Percentiles rank a stretch among this genome's conserved stretches.
Evolutionary conservation across 2,329 filamentous ascomycete genomes (phyloP).

Genomic region (Claviceps purpurea): DNA sequence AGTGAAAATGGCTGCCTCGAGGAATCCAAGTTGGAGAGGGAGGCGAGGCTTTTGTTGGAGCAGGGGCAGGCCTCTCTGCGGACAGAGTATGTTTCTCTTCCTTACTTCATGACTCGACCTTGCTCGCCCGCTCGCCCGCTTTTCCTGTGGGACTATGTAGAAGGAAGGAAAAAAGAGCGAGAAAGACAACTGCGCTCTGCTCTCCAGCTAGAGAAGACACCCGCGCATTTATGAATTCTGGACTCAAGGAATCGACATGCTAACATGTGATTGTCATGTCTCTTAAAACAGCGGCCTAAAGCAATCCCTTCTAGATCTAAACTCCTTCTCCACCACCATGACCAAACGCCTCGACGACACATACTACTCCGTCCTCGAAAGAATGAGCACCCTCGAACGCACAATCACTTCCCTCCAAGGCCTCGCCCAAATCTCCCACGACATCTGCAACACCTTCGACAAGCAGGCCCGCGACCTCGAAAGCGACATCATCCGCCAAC

Average conservation of each 20-base stretch:
- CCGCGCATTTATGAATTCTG: too few species aligned
- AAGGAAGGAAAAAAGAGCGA: not conserved
- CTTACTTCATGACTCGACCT: too few species aligned
- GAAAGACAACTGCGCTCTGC: not conserved
- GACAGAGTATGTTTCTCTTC: slow-evolving; percentile 17
- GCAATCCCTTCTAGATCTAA: slow-evolving; percentile 39
- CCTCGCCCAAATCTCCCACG: slow-evolving; percentile 47
- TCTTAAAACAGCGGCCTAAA: slow-evolving; percentile 30
- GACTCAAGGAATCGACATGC: not conserved
- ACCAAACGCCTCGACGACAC: slow-evolving; percentile 58
- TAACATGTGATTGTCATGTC: slow-evolving; percentile 2
- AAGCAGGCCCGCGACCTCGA: slow-evolving; percentile 45
- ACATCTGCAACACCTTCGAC: slow-evolving; percentile 45
- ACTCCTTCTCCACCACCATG: slow-evolving; percentile 45
- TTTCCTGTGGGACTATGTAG: not conserved
- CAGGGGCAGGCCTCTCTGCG: slow-evolving; percentile 15
- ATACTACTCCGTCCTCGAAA: slow-evolving; percentile 61
- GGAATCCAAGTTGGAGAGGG: slow-evolving; percentile 25
- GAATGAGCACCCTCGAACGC: slow-evolving; percentile 47
- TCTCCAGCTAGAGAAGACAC: too few species aligned
- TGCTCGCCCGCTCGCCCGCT: too few species aligned
- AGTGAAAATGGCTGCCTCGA: slow-evolving; percentile 18
- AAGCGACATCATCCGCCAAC: slow-evolving; percentile 44
- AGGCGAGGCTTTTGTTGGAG: slow-evolving; percentile 29
- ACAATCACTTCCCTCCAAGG: slow-evolving; percentile 53